Percentiles rank a stretch among this genome's conserved stretches.
These are phyloP conservation scores for Taiozyma sp. DNA, from an alignment of 1,139 yeast species.

Conservation along the genomic window DNA sequence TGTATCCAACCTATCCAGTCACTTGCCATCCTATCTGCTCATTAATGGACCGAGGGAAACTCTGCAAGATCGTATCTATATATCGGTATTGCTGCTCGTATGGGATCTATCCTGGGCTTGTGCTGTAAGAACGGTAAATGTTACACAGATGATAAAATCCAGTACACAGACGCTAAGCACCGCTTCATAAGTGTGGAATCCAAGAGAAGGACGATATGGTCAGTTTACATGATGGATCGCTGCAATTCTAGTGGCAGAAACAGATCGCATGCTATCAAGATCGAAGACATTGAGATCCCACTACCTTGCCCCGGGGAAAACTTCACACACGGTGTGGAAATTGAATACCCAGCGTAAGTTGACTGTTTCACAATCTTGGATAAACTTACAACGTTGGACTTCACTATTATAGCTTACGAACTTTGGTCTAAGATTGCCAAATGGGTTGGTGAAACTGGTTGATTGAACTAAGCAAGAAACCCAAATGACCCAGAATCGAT, in stretches of 20 bases:
- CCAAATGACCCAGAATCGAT: conserved; percentile 9
- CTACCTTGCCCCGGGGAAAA: conserved; percentile 9
- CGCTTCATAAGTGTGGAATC: conserved; percentile 27
- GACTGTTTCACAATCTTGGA: conserved; percentile 8
- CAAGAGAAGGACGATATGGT: conserved; percentile 36
- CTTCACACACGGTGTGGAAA: conserved; percentile 6
- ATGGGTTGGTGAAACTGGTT: conserved; percentile 13
- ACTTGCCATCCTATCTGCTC: conserved; percentile 33
- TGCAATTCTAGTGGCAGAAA: conserved; percentile 36
- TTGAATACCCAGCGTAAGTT: conserved; percentile 8
- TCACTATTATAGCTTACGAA: conserved; percentile 11
- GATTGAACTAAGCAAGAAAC: conserved; percentile 1
- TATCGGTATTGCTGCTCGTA: conserved; percentile 37
- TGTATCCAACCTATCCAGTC: conserved; percentile 37
- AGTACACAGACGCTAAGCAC: conserved; percentile 3
- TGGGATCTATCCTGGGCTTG: too few relatives aligned
- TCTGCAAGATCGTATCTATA: conserved; percentile 35
- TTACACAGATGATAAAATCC: conserved; percentile 12
- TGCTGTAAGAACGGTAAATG: conserved; percentile 23
- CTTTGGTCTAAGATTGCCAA: conserved; percentile 15
- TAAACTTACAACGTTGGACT: conserved; percentile 8
- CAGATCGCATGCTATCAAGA: conserved; percentile 29
- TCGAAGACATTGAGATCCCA: conserved; percentile 9
- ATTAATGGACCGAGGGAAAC: conserved; percentile 41
- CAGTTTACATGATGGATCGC: conserved; percentile 39